Percentiles rank a stretch among this genome's conserved stretches.
phyloP scores from a whole-genome alignment of 1,284 basidiomycete genomes.

The Thelephora terrestris region DNA sequence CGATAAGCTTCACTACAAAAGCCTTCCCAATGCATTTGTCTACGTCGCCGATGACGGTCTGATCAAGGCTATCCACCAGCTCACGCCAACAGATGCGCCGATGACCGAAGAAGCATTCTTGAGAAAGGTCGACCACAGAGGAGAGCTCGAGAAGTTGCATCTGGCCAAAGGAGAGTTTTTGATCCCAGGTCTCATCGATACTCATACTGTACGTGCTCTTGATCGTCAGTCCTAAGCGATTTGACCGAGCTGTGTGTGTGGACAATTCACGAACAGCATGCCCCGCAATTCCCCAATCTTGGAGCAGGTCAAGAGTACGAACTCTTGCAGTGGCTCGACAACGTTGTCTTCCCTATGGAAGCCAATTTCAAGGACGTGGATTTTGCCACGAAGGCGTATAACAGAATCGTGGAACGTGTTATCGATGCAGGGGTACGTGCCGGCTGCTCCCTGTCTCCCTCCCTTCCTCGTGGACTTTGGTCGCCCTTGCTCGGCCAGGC shows the following conservation, averaged over 20 bases:
- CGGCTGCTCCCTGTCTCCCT: neutral
- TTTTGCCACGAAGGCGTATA: slow-evolving; percentile 69
- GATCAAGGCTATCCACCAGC: neutral
- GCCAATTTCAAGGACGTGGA: slow-evolving; percentile 61
- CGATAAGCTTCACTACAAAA: neutral
- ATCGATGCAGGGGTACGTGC: slow-evolving; percentile 67
- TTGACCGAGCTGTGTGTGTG: slow-evolving; percentile 5
- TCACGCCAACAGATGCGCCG: slow-evolving; percentile 5
- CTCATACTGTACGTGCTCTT: slow-evolving; percentile 62
- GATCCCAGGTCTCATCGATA: slow-evolving; percentile 85
- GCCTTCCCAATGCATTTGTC: slow-evolving; percentile 6
- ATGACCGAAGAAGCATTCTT: no score
- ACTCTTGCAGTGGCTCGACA: slow-evolving; percentile 85
- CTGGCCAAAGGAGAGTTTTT: slow-evolving; percentile 69
- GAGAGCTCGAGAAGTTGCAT: slow-evolving; percentile 26
- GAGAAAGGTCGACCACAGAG: no score
- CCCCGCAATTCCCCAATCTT: slow-evolving; percentile 80
- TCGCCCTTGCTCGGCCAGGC: no score
- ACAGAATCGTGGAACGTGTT: slow-evolving; percentile 63
- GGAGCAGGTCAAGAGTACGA: slow-evolving; percentile 74
- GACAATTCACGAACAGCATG: no score
- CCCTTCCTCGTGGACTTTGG: neutral
- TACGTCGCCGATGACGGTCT: slow-evolving; percentile 16
- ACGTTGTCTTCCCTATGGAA: slow-evolving; percentile 88
- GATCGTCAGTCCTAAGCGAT: neutral